These are phyloP conservation scores for Fusarium nematophilum DNA, from an alignment of 2,329 filamentous ascomycete genomes.

Conservation along the genomic window DNA sequence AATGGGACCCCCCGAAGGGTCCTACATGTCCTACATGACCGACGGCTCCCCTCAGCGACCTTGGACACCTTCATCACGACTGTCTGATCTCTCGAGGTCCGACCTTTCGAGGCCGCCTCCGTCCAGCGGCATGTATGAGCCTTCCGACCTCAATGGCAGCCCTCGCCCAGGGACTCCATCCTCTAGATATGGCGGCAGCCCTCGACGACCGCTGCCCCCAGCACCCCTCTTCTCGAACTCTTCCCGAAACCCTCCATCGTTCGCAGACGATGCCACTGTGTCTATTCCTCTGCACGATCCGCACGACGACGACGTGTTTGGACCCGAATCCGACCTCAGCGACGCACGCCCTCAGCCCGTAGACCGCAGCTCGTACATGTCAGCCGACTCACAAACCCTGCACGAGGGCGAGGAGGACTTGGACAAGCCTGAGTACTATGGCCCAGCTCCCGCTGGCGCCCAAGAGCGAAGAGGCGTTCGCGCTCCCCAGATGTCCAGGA, in stretches of 20 bases:
- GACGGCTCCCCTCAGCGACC: slow-evolving; percentile 65
- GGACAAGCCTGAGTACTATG: slow-evolving; percentile 83
- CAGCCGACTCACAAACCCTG: slow-evolving; percentile 63
- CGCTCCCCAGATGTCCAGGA: slow-evolving; percentile 87
- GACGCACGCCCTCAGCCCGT: slow-evolving; percentile 62
- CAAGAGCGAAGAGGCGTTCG: slow-evolving; percentile 90
- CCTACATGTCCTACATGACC: slow-evolving; percentile 66
- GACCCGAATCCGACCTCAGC: slow-evolving; percentile 65
- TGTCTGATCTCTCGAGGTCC: slow-evolving; percentile 60
- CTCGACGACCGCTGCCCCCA: slow-evolving; percentile 86
- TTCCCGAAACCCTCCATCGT: slow-evolving; percentile 61
- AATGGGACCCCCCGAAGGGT: slow-evolving; percentile 72
- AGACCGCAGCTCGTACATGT: slow-evolving; percentile 67
- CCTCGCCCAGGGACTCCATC: slow-evolving; percentile 92
- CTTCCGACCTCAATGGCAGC: slow-evolving; percentile 87
- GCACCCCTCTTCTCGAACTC: slow-evolving; percentile 82
- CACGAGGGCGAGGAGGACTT: slow-evolving; percentile 57
- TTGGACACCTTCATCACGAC: slow-evolving; percentile 66
- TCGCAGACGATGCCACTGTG: slow-evolving; percentile 76
- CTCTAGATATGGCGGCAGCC: slow-evolving; percentile 87
- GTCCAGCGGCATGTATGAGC: slow-evolving; percentile 81
- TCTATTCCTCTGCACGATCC: slow-evolving; percentile 74
- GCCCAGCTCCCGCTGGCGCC: slow-evolving; percentile 85
- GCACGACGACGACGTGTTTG: slow-evolving; percentile 80
- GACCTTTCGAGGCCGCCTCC: slow-evolving; percentile 72